These are phyloP conservation scores for Colletotrichum tofieldiae DNA, from an alignment of 2,329 filamentous ascomycete genomes.

Conservation along the genomic window DNA sequence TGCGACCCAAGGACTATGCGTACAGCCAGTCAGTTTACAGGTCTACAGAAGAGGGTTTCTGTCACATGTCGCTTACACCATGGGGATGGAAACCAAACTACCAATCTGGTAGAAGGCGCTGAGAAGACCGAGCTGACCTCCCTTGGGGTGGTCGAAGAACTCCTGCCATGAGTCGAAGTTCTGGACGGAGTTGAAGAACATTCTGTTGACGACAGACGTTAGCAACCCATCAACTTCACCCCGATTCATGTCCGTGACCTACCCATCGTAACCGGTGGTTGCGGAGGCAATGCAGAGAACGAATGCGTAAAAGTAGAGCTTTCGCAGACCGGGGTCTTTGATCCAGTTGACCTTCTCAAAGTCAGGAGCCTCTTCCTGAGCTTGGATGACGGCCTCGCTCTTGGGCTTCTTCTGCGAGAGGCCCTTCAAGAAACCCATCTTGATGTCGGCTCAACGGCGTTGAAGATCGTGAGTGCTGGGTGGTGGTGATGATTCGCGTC, in stretches of 20 bases:
- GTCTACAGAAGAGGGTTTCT: background rate
- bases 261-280: slow-evolving; percentile 72
- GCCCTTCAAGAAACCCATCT: slow-evolving; percentile 39
- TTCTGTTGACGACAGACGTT: slow-evolving; percentile 48
- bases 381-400: slow-evolving; percentile 43
- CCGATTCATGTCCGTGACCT: slow-evolving; percentile 42
- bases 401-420: slow-evolving; percentile 40
- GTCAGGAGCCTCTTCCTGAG: slow-evolving; percentile 65
- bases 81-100: slow-evolving; percentile 69
- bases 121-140: slow-evolving; percentile 66
- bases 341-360: slow-evolving; percentile 68
- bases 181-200: slow-evolving; percentile 62
- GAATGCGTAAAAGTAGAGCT: slow-evolving; percentile 68
- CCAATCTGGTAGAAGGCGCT: slow-evolving; percentile 74
- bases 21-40: slow-evolving; percentile 8
- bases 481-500: background rate
- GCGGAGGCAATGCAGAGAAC: slow-evolving; percentile 69
- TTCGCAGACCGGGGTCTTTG: slow-evolving; percentile 69
- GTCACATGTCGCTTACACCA: slow-evolving; percentile 60
- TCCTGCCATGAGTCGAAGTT: slow-evolving; percentile 61
- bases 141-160: slow-evolving; percentile 64
- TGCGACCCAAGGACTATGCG: slow-evolving; percentile 63
- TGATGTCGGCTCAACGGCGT: slow-evolving; percentile 20
- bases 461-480: background rate
- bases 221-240: slow-evolving; percentile 7